Percentiles rank a stretch among this genome's conserved stretches.
These are phyloP conservation scores for Crotalaria pallida DNA, from an alignment of 306 rosid species.

Conservation along the genomic window DNA sequence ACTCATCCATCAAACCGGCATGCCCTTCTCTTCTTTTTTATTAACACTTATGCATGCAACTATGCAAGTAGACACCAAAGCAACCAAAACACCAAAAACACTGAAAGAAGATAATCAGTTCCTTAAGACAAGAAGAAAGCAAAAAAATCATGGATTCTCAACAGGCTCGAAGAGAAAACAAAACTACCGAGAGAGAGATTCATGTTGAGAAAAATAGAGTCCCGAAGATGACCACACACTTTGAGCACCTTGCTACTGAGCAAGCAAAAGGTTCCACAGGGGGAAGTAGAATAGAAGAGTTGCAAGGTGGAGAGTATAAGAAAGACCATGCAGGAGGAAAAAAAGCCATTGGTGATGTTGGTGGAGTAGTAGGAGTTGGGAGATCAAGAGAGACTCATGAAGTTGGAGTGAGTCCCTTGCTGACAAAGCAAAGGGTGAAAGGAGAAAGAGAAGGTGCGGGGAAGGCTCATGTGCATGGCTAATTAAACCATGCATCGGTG, in stretches of 20 bases:
- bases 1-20: slow-evolving; percentile 37
- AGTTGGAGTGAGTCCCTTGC: slow-evolving; percentile 43
- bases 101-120: not conserved
- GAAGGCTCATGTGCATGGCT: too few species aligned
- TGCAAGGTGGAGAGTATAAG: too few species aligned
- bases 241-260: slow-evolving; percentile 46
- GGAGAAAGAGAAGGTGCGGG: too few species aligned
- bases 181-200: slow-evolving; percentile 34
- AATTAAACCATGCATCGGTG: too few species aligned
- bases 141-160: slow-evolving; percentile 52
- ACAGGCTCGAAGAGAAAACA: slow-evolving; percentile 45
- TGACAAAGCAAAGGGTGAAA: slow-evolving; percentile 21
- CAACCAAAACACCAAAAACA: too few species aligned
- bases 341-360: slow-evolving; percentile 28
- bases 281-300: slow-evolving; percentile 12
- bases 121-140: not conserved
- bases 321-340: too few species aligned
- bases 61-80: not conserved
- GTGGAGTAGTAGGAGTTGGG: slow-evolving; percentile 27
- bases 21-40: not conserved
- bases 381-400: slow-evolving; percentile 33
- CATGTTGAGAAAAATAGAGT: slow-evolving; percentile 40
- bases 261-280: slow-evolving; percentile 20
- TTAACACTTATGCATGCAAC: not conserved
- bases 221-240: slow-evolving; percentile 50